Conservation (phyloP, 768 basidiomycete genomes). For the Boletellus sp. region DNA sequence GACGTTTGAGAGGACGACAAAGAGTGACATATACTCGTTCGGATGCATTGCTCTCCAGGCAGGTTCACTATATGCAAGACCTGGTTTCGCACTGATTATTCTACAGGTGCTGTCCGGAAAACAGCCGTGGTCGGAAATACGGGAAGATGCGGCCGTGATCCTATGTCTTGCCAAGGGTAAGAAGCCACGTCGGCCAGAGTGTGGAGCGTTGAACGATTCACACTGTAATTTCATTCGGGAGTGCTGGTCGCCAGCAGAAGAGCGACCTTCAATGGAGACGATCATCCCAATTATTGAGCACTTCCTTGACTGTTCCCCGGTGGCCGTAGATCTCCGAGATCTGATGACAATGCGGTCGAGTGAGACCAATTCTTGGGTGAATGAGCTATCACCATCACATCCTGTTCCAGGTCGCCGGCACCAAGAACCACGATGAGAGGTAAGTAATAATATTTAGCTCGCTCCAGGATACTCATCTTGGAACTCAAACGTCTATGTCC, state of each 20-base stretch:
- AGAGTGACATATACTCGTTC: conserved; percentile 21
- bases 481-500: too few species aligned
- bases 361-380: too few species aligned
- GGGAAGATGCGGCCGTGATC: not conserved
- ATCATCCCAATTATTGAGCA: not conserved
- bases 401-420: too few species aligned
- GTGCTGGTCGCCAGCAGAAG: conserved; percentile 1
- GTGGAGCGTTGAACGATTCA: not conserved
- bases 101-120: conserved; percentile 28
- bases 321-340: too few species aligned
- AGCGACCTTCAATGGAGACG: not conserved
- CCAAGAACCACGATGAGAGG: too few species aligned
- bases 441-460: too few species aligned
- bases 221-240: conserved; percentile 10
- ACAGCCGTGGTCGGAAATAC: conserved; percentile 10
- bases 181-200: conserved; percentile 2
- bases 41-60: conserved; percentile 30
- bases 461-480: too few species aligned
- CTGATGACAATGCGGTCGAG: too few species aligned
- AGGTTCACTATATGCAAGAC: conserved; percentile 3
- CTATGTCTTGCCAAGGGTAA: conserved; percentile 3
- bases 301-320: too few species aligned
- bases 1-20: not conserved
- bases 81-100: not conserved
- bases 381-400: too few species aligned